phyloP scores from a whole-genome alignment of 2,329 filamentous ascomycete species.

The Fusarium mexicanum region DNA sequence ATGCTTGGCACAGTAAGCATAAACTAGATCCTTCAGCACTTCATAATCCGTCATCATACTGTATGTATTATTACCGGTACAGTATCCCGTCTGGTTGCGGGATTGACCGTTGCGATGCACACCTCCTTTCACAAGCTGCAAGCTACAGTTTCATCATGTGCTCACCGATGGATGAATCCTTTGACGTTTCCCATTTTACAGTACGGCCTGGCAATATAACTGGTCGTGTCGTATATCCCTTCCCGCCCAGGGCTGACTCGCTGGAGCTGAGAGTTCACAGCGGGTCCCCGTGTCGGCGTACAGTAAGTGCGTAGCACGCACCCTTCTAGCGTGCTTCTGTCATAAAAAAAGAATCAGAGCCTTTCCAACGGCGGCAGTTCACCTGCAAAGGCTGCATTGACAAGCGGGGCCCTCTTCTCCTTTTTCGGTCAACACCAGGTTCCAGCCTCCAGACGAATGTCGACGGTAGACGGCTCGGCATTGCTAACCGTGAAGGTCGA shows the following conservation, averaged over 20 bases:
- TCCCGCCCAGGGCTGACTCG: conserved; percentile 10
- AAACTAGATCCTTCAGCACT: conserved; percentile 3
- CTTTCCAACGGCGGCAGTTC: conserved; percentile 31
- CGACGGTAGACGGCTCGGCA: conserved; percentile 1
- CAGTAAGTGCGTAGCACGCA: neutral
- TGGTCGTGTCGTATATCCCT: conserved; percentile 10
- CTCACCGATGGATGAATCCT: neutral
- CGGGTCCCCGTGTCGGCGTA: neutral
- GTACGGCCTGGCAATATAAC: neutral
- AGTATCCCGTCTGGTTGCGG: neutral
- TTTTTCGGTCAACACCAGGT: conserved; percentile 5
- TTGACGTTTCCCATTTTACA: neutral
- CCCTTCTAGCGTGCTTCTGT: conserved; percentile 23
- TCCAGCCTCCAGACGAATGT: neutral
- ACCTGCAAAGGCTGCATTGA: conserved; percentile 21
- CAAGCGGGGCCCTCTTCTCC: conserved; percentile 3
- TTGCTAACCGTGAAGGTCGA: neutral
- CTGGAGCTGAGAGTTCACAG: neutral
- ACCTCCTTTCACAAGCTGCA: neutral
- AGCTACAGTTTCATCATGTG: conserved; percentile 5
- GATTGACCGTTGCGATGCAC: neutral
- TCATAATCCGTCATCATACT: neutral
- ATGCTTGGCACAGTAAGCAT: conserved; percentile 6
- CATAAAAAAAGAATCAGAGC: conserved; percentile 19
- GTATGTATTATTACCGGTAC: neutral